These are phyloP conservation scores for Amphichorda felina DNA, from an alignment of 2,329 filamentous ascomycete species.

Conservation along the genomic window DNA sequence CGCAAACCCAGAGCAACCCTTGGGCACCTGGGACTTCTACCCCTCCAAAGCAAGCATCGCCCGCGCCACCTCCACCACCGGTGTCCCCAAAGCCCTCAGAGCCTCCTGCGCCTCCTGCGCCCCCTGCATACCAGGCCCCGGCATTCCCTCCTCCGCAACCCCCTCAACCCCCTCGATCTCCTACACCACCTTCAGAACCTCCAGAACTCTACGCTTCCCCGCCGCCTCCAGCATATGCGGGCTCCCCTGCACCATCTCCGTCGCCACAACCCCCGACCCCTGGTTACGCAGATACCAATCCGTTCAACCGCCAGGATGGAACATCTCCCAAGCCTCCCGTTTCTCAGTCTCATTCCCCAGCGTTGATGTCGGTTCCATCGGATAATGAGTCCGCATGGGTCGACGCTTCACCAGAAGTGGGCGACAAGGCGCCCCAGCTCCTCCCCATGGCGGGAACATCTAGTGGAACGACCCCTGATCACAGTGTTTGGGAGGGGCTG, in stretches of 20 bases:
- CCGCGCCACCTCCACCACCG: neutral
- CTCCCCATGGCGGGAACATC: constrained; percentile 14
- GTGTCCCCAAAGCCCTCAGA: neutral
- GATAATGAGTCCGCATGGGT: constrained; percentile 23
- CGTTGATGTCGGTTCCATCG: constrained; percentile 19
- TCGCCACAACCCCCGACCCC: neutral
- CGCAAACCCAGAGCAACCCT: constrained; percentile 4
- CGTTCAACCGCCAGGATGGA: neutral
- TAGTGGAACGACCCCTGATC: constrained; percentile 25
- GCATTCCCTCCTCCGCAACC: too few relatives aligned
- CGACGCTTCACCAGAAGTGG: constrained; percentile 19
- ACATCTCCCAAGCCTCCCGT: neutral
- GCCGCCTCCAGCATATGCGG: too few relatives aligned
- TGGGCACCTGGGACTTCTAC: constrained; percentile 3
- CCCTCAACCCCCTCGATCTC: too few relatives aligned
- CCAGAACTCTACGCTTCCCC: too few relatives aligned
- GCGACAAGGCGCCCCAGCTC: constrained; percentile 9
- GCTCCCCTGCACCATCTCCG: too few relatives aligned
- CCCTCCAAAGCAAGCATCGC: neutral
- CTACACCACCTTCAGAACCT: too few relatives aligned
- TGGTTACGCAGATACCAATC: neutral
- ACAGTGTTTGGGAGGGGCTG: constrained; percentile 36
- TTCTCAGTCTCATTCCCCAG: constrained; percentile 8
- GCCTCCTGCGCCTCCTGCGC: neutral
- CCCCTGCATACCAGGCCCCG: too few relatives aligned